Percentiles rank a stretch among this genome's conserved stretches.
These are phyloP conservation scores for Pilatotrama ljubarskyi DNA, from an alignment of 768 basidiomycete genomes.

Conservation along the genomic window DNA sequence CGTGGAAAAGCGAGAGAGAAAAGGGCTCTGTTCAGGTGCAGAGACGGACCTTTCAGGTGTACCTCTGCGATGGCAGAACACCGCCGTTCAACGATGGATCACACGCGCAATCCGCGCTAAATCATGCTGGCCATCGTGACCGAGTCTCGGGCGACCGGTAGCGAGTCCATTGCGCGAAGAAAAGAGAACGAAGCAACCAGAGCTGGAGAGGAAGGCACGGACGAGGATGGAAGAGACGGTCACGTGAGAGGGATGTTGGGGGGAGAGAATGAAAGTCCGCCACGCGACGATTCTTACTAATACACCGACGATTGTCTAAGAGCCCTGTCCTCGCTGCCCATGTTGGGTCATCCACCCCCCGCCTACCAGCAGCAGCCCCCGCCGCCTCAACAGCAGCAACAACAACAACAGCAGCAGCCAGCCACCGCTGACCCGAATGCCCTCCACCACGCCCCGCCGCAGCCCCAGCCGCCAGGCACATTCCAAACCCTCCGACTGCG, in stretches of 20 bases:
- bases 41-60: not conserved
- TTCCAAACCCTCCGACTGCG: conserved; percentile 47
- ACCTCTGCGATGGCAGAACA: too few relatives aligned
- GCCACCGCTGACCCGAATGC: conserved; percentile 21
- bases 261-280: conserved; percentile 21
- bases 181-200: not conserved
- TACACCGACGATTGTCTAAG: conserved; percentile 30
- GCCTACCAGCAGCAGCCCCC: conserved; percentile 30
- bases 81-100: too few relatives aligned
- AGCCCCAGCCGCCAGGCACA: conserved; percentile 17
- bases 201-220: not conserved
- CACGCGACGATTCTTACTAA: conserved; percentile 36
- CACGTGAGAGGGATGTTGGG: conserved; percentile 10
- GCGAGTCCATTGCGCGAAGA: not conserved
- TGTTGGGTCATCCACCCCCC: conserved; percentile 35
- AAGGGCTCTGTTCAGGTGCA: not conserved
- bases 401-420: conserved; percentile 18
- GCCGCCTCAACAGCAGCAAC: conserved; percentile 23
- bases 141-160: too few relatives aligned
- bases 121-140: too few relatives aligned
- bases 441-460: conserved; percentile 21
- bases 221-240: conserved; percentile 6
- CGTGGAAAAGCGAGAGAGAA: not conserved
- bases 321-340: conserved; percentile 26
- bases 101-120: too few relatives aligned